Conservation (phyloP, 306 rosid species). For the Gastrolobium villosum region DNA sequence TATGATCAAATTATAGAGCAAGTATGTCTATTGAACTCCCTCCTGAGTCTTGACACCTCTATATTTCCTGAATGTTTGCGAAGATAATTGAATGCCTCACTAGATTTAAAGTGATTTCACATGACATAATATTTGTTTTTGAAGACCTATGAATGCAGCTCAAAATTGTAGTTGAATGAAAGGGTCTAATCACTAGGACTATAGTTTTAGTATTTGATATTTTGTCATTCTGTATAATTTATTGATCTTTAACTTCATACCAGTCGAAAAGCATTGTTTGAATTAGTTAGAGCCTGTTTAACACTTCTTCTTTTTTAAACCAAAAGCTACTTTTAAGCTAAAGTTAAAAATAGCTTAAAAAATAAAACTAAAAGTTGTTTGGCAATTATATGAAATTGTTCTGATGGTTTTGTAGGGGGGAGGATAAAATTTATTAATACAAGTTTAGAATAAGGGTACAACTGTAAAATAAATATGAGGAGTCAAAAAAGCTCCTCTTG, state of each 20-base stretch:
- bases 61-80: background rate
- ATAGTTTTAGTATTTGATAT: background rate
- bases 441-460: too few relatives aligned
- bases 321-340: too few relatives aligned
- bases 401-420: too few relatives aligned
- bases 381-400: too few relatives aligned
- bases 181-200: slow-evolving; percentile 5
- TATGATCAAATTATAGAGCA: background rate
- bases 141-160: slow-evolving; percentile 4
- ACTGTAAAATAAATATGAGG: too few relatives aligned
- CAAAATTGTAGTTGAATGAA: slow-evolving; percentile 13
- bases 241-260: slow-evolving; percentile 22
- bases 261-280: background rate
- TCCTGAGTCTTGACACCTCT: background rate
- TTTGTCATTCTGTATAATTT: background rate
- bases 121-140: slow-evolving; percentile 11
- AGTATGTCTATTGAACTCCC: slow-evolving; percentile 7
- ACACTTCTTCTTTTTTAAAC: too few relatives aligned
- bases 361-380: too few relatives aligned
- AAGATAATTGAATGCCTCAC: slow-evolving; percentile 8
- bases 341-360: too few relatives aligned
- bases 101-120: slow-evolving; percentile 21
- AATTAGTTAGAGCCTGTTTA: background rate
- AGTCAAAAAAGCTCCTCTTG: too few relatives aligned
- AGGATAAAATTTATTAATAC: too few relatives aligned